Conservation (phyloP, 2,329 filamentous ascomycete genomes). For the Cercospora sp. region DNA sequence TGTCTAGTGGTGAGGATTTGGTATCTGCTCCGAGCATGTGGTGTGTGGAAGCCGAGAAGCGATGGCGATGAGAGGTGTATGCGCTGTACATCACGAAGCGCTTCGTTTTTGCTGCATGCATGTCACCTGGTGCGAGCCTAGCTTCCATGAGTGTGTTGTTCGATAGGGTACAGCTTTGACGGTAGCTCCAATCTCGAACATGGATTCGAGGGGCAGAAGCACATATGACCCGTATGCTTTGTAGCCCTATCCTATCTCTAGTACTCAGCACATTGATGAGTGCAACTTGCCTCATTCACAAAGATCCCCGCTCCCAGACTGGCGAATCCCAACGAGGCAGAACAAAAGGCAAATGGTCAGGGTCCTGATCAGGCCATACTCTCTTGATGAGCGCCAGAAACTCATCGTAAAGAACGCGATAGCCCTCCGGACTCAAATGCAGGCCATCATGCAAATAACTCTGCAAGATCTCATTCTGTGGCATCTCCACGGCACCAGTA, state of each 20-base stretch:
- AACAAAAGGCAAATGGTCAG: conserved; percentile 53
- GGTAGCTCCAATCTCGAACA: neutral
- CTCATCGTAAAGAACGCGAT: conserved; percentile 57
- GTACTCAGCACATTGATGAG: neutral
- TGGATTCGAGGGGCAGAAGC: neutral
- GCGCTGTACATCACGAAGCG: neutral
- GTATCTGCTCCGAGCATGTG: neutral
- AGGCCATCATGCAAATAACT: conserved; percentile 59
- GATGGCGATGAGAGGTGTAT: neutral
- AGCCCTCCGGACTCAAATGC: conserved; percentile 59
- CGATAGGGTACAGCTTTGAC: neutral
- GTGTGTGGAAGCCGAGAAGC: neutral
- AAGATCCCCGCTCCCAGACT: neutral
- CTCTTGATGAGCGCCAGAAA: conserved; percentile 53
- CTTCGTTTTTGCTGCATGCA: neutral
- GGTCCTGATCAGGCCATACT: conserved; percentile 57
- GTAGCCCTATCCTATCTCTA: neutral
- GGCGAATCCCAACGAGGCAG: conserved; percentile 56
- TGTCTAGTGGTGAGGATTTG: neutral
- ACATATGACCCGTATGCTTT: neutral
- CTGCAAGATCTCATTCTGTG: conserved; percentile 57
- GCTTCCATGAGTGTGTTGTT: neutral
- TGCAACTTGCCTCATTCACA: conserved; percentile 10
- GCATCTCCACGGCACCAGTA: conserved; percentile 58
- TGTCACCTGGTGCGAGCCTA: neutral